Conservation (phyloP, 2,329 filamentous ascomycete genomes). For the Aureobasidium namibiae region DNA sequence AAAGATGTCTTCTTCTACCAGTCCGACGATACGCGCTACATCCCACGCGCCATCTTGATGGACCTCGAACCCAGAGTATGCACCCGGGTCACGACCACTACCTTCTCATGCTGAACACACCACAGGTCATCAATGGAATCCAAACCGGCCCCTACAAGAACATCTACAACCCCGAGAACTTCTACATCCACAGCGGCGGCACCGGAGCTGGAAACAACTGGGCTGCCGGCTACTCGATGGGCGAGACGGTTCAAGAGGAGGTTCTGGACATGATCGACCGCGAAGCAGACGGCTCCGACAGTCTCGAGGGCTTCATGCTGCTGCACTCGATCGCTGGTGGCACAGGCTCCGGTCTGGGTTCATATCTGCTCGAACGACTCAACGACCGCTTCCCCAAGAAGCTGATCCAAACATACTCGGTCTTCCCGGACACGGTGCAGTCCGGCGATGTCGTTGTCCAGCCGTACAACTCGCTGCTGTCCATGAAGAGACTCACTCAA, state of each 20-base stretch:
- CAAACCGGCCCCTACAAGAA: slow-evolving; percentile 93
- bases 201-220: slow-evolving; percentile 96
- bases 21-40: slow-evolving; percentile 97
- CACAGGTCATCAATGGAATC: slow-evolving; percentile 68
- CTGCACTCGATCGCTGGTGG: slow-evolving; percentile 96
- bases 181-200: slow-evolving; percentile 91
- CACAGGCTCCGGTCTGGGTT: slow-evolving; percentile 91
- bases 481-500: slow-evolving; percentile 83
- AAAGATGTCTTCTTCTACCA: slow-evolving; percentile 99
- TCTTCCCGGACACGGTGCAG: slow-evolving; percentile 89
- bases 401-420: slow-evolving; percentile 97
- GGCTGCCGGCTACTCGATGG: slow-evolving; percentile 92
- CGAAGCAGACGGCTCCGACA: slow-evolving; percentile 96
- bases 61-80: slow-evolving; percentile 77
- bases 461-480: slow-evolving; percentile 92
- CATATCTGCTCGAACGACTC: slow-evolving; percentile 86
- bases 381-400: slow-evolving; percentile 99
- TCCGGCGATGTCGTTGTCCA: slow-evolving; percentile 89
- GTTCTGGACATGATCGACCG: slow-evolving; percentile 99
- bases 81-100: slow-evolving; percentile 27
- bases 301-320: slow-evolving; percentile 96
- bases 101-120: slow-evolving; percentile 35
- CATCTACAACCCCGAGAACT: slow-evolving; percentile 99
- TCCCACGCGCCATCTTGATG: slow-evolving; percentile 88
- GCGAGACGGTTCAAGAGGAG: slow-evolving; percentile 86